Evolutionary conservation across 2,329 filamentous ascomycete species (phyloP).

Genomic region (Fusarium pseudoanthophilum): DNA sequence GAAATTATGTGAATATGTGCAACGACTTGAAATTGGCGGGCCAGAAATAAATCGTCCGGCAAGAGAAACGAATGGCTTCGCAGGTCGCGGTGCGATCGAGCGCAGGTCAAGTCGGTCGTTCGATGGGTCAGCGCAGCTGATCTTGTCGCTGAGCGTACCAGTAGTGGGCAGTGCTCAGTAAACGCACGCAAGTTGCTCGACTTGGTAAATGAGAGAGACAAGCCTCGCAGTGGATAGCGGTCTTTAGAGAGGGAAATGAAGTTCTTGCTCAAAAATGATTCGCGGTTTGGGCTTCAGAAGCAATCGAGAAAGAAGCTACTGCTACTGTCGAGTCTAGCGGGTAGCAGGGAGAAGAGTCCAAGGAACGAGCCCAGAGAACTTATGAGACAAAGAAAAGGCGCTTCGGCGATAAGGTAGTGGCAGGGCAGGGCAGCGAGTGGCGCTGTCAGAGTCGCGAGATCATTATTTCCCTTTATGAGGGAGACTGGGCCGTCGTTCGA

Average conservation of each 20-base stretch:
- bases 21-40: conserved; percentile 28
- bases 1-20: conserved; percentile 38
- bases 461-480: conserved; percentile 42
- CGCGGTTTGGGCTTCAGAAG: conserved; percentile 24
- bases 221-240: conserved; percentile 11
- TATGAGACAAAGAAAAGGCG: conserved; percentile 49
- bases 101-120: conserved; percentile 38
- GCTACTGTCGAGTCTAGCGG: conserved; percentile 41
- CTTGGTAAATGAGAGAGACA: conserved; percentile 24
- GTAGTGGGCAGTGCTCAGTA: conserved; percentile 28
- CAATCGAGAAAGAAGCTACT: conserved; percentile 33
- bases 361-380: conserved; percentile 41
- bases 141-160: conserved; percentile 39
- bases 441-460: conserved; percentile 45
- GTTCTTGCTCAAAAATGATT: conserved; percentile 14
- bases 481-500: conserved; percentile 38
- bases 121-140: conserved; percentile 46
- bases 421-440: conserved; percentile 39
- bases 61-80: conserved; percentile 41
- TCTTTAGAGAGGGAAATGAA: not conserved
- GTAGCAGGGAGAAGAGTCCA: conserved; percentile 41
- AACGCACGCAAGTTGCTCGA: conserved; percentile 22
- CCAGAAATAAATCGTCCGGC: conserved; percentile 12
- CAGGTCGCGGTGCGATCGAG: conserved; percentile 33
- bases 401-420: conserved; percentile 44